Conservation (phyloP, 1,139 yeast species). For the Geotrichum candidum region DNA sequence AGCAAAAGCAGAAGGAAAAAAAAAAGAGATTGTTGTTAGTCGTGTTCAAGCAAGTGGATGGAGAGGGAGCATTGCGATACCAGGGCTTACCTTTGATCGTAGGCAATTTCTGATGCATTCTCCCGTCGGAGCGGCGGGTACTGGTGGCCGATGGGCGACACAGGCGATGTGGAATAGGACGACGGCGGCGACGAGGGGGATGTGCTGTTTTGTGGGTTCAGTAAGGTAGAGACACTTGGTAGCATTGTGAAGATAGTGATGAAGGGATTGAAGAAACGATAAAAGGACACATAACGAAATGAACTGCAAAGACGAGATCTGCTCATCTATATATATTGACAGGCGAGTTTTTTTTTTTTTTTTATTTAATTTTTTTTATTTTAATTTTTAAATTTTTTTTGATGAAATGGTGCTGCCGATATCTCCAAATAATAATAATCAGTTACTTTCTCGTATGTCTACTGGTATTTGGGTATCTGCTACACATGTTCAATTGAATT, state of each 20-base stretch:
- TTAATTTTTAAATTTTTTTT: not conserved
- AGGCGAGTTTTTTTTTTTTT: not conserved
- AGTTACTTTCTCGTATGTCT: not conserved
- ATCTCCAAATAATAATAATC: not conserved
- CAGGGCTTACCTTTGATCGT: not conserved
- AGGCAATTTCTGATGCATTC: not conserved
- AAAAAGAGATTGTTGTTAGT: not conserved
- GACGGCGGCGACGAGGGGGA: not conserved
- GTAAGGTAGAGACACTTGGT: not conserved
- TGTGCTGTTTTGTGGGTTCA: not conserved
- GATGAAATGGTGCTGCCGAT: not conserved
- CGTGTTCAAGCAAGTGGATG: not conserved
- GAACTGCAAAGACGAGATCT: not conserved
- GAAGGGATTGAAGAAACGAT: not conserved
- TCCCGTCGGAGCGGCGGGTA: not conserved
- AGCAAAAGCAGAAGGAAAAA: not conserved
- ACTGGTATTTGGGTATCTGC: not conserved
- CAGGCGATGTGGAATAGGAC: not conserved
- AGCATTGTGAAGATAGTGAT: not conserved
- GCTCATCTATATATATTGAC: not conserved
- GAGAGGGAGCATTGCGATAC: not conserved
- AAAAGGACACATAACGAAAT: not conserved
- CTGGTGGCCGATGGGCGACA: not conserved
- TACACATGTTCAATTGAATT: not conserved
- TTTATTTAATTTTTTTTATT: too few species aligned